Evolutionary conservation across 164 flowering plant genomes (phyloP).

Genomic region (Brasenia schreberi): DNA sequence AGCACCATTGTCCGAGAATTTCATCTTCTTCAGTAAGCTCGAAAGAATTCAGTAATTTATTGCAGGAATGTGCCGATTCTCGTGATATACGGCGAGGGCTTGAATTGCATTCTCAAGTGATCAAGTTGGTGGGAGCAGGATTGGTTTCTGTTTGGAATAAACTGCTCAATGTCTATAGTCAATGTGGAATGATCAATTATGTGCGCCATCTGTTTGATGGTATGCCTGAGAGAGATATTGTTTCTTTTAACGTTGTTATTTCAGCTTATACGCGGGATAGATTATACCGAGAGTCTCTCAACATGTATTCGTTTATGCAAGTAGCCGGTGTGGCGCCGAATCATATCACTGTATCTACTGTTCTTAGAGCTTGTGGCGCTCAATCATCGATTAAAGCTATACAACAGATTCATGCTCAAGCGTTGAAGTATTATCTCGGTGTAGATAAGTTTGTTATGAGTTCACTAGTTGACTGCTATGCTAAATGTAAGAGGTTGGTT

Average conservation of each 20-base stretch:
- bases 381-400: background rate
- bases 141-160: background rate
- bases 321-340: constrained; percentile 10
- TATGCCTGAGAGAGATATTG: background rate
- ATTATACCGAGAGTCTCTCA: background rate
- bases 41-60: background rate
- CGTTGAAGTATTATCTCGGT: constrained; percentile 8
- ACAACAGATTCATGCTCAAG: constrained; percentile 12
- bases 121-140: background rate
- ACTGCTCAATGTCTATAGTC: background rate
- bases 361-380: constrained; percentile 8
- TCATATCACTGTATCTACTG: constrained; percentile 9
- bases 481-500: constrained; percentile 15
- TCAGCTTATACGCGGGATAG: constrained; percentile 1
- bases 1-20: background rate
- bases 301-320: constrained; percentile 10
- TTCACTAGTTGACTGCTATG: constrained; percentile 14
- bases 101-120: background rate
- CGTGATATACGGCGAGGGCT: background rate
- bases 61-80: background rate
- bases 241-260: constrained; percentile 7
- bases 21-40: background rate
- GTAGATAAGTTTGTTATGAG: constrained; percentile 20
- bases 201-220: background rate
- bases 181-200: background rate